Conservation (phyloP, 306 rosid genomes). For the Glycine latifolia region DNA sequence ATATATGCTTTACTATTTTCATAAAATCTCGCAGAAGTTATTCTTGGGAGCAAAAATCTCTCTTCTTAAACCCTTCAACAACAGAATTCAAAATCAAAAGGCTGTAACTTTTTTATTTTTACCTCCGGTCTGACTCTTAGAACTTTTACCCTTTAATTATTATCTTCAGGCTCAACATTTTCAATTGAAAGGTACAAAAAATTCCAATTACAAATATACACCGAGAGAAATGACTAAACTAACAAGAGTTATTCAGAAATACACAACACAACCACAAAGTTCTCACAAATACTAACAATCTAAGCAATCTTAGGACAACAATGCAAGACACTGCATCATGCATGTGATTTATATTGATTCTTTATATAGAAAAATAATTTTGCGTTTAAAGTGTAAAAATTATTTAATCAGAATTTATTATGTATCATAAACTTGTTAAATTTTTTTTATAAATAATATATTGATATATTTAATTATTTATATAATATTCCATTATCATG, state of each 20-base stretch:
- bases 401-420: no score
- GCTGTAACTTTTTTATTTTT: neutral
- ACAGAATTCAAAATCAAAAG: neutral
- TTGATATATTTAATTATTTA: no score
- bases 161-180: slow-evolving; percentile 19
- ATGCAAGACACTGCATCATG: no score
- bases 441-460: no score
- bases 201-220: slow-evolving; percentile 22
- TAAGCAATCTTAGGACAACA: no score
- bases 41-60: neutral
- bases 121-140: neutral
- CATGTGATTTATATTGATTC: no score
- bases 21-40: slow-evolving; percentile 18
- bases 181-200: slow-evolving; percentile 17
- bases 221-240: neutral
- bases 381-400: no score
- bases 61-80: neutral
- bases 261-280: slow-evolving; percentile 28
- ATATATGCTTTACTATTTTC: neutral
- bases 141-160: slow-evolving; percentile 2
- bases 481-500: no score
- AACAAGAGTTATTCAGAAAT: slow-evolving; percentile 11
- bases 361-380: no score
- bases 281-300: slow-evolving; percentile 57
- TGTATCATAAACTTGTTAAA: no score